phyloP scores from a whole-genome alignment of 345 rosid genomes.

The Eucalyptus urophylla region DNA sequence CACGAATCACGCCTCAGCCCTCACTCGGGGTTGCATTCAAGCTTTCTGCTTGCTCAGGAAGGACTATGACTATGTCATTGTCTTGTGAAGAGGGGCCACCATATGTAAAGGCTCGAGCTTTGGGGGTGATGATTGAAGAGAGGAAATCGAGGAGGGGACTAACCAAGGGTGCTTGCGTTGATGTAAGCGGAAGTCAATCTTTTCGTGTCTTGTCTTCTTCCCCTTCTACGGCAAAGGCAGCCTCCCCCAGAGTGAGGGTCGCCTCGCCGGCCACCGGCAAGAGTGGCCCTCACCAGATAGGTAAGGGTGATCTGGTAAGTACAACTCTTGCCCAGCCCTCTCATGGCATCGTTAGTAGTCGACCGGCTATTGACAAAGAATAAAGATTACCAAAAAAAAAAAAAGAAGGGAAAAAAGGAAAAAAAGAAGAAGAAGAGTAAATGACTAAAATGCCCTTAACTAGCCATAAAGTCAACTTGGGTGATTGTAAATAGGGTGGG shows the following conservation, averaged over 20 bases:
- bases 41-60: not conserved
- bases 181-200: not conserved
- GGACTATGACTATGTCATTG: not conserved
- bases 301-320: no score
- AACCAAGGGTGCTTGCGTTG: not conserved
- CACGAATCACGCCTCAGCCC: not conserved
- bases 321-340: no score
- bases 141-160: not conserved
- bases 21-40: not conserved
- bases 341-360: rapidly evolving
- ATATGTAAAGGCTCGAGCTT: not conserved
- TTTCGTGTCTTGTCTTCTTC: no score
- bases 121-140: not conserved
- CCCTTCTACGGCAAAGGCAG: rapidly evolving
- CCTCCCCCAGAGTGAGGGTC: rapidly evolving
- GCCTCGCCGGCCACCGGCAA: rapidly evolving
- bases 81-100: not conserved
- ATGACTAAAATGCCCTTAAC: no score
- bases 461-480: not conserved
- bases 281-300: no score
- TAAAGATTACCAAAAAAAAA: no score
- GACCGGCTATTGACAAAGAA: rapidly evolving
- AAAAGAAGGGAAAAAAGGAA: no score
- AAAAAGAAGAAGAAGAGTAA: no score
- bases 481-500: not conserved